Conservation (phyloP, 768 basidiomycete species). For the Chlorophyllum brunneum region DNA sequence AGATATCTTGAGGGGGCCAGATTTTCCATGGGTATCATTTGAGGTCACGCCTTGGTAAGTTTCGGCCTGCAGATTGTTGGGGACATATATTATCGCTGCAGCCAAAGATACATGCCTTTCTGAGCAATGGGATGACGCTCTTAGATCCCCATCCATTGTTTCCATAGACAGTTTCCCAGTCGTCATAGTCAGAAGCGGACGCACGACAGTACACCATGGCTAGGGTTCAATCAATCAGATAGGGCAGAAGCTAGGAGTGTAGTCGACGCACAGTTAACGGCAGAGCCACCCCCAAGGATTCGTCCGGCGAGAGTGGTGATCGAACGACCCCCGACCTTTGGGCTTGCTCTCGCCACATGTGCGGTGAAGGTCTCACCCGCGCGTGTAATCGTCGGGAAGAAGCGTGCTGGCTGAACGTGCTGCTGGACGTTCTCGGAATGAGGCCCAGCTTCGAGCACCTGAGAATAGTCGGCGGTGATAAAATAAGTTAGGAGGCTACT, state of each 20-base stretch:
- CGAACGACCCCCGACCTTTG: conserved; percentile 39
- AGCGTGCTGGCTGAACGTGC: conserved; percentile 55
- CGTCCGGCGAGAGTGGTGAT: conserved; percentile 41
- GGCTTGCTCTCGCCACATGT: conserved; percentile 40
- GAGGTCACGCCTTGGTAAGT: conserved; percentile 29
- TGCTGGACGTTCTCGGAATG: conserved; percentile 39
- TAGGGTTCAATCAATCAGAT: conserved; percentile 13
- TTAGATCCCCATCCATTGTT: conserved; percentile 62
- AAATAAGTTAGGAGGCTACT: background rate
- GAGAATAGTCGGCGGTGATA: background rate
- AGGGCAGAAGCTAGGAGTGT: background rate
- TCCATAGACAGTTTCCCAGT: conserved; percentile 47
- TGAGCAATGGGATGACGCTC: conserved; percentile 52
- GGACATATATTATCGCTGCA: background rate
- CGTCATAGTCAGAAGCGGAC: conserved; percentile 61
- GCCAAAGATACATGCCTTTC: conserved; percentile 38
- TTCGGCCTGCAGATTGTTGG: conserved; percentile 29
- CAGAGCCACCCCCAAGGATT: conserved; percentile 59
- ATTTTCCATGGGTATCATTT: conserved; percentile 39
- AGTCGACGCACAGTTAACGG: conserved; percentile 48
- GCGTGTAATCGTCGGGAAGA: conserved; percentile 35
- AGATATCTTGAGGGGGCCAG: conserved; percentile 51
- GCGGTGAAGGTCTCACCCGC: conserved; percentile 39
- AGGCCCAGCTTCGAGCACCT: conserved; percentile 57
- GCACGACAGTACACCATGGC: conserved; percentile 57